These are phyloP conservation scores for Piper betle DNA, from an alignment of 164 flowering plant genomes.

Conservation along the genomic window DNA sequence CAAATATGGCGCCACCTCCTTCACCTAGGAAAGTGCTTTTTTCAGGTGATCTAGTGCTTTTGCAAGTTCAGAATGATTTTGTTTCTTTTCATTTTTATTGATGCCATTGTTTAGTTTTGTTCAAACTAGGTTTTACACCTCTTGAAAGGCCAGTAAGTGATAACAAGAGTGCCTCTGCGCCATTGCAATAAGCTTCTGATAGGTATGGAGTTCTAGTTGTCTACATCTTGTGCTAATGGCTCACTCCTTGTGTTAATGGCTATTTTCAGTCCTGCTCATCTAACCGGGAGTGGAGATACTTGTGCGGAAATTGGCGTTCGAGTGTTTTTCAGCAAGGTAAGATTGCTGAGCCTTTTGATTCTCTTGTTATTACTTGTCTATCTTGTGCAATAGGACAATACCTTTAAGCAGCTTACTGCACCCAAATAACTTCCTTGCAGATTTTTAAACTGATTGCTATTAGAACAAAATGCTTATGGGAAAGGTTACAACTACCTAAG, in stretches of 20 bases:
- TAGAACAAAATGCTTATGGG: constrained; percentile 92
- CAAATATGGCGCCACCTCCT: constrained; percentile 27
- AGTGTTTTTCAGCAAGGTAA: constrained; percentile 82
- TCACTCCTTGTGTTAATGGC: not conserved
- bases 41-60: not conserved
- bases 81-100: not conserved
- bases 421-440: constrained; percentile 15
- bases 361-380: not conserved
- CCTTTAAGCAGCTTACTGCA: not conserved
- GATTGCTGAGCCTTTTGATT: not conserved
- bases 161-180: constrained; percentile 50
- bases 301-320: constrained; percentile 92
- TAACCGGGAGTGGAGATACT: constrained; percentile 87
- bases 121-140: constrained; percentile 19
- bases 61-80: not conserved
- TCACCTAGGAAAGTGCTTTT: not conserved
- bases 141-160: constrained; percentile 79
- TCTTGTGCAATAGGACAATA: not conserved
- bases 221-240: too few relatives aligned
- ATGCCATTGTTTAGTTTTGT: too few relatives aligned
- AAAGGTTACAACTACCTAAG: constrained; percentile 68
- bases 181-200: constrained; percentile 60
- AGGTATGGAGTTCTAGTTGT: constrained; percentile 30
- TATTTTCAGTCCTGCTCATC: constrained; percentile 65
- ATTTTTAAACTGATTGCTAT: constrained; percentile 88